Conservation (phyloP, 352 stramenopile genomes). For the Hyaloperonospora arabidopsidis region DNA sequence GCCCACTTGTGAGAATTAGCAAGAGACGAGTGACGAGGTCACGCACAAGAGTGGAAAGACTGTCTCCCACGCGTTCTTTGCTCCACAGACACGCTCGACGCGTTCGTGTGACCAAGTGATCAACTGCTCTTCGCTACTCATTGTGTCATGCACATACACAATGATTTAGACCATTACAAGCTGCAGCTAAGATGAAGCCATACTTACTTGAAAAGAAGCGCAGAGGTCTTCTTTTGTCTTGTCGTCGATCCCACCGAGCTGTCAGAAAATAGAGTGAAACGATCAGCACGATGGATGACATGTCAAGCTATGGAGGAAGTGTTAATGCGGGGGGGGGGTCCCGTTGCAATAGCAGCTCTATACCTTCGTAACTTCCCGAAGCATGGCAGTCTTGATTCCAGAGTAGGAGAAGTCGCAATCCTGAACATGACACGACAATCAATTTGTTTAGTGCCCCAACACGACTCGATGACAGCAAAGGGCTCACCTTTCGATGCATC, state of each 20-base stretch:
- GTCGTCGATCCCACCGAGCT: constrained; percentile 43
- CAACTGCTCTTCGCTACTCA: constrained; percentile 38
- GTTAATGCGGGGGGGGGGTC: too few species aligned
- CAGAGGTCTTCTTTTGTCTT: constrained; percentile 85
- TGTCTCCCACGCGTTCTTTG: constrained; percentile 38
- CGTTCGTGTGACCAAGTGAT: constrained; percentile 68
- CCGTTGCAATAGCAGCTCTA: background rate
- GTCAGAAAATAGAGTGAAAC: constrained; percentile 18
- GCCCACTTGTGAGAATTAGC: background rate
- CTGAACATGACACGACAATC: constrained; percentile 15
- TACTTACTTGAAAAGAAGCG: constrained; percentile 86
- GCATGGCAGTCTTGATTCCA: constrained; percentile 95
- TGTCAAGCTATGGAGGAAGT: background rate
- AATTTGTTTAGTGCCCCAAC: background rate
- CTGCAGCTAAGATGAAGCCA: background rate
- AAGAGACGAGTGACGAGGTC: background rate
- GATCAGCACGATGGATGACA: constrained; percentile 1
- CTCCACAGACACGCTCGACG: constrained; percentile 82
- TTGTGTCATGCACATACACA: background rate
- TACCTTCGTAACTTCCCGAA: constrained; percentile 64
- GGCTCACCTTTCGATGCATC: constrained; percentile 57
- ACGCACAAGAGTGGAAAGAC: constrained; percentile 73
- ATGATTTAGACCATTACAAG: background rate
- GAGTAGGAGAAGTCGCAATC: constrained; percentile 98
- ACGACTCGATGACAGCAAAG: background rate